Evolutionary conservation across 179 eudicot species (phyloP).

Genomic region (Silene vulgaris): DNA sequence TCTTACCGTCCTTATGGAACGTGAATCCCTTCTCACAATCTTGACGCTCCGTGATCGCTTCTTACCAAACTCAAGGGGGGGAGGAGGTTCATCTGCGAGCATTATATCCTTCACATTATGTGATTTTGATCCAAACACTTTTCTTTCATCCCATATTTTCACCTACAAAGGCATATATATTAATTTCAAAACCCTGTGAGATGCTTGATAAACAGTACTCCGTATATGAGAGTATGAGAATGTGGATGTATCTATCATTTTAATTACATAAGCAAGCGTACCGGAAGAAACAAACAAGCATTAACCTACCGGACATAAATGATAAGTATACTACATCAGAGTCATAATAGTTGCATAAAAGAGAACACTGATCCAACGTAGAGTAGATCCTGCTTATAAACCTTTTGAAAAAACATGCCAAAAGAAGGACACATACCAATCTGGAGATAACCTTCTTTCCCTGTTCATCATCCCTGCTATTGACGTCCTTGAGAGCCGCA

Average conservation of each 20-base stretch:
- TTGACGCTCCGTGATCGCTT: conserved; percentile 78
- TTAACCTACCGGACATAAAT: neutral
- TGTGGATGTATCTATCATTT: neutral
- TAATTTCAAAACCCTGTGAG: neutral
- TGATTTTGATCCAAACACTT: conserved; percentile 74
- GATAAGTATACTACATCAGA: neutral
- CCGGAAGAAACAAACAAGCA: neutral
- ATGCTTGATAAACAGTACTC: conserved; percentile 6
- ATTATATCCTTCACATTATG: conserved; percentile 59
- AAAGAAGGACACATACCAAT: conserved; percentile 55
- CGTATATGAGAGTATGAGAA: neutral
- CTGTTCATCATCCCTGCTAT: conserved; percentile 60
- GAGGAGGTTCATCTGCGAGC: conserved; percentile 74
- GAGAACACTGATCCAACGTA: conserved; percentile 2
- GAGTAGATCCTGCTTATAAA: neutral
- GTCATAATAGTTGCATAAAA: neutral
- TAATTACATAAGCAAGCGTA: neutral
- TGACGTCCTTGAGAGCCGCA: conserved; percentile 68
- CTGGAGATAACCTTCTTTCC: conserved; percentile 70
- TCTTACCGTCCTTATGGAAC: conserved; percentile 79
- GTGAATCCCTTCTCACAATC: conserved; percentile 78
- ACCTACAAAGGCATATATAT: conserved; percentile 41
- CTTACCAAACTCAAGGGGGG: conserved; percentile 68
- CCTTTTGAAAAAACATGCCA: neutral
- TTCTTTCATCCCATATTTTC: conserved; percentile 87